These are phyloP conservation scores for Nicotiana attenuata DNA, from an alignment of 257 asterid species.

Conservation along the genomic window DNA sequence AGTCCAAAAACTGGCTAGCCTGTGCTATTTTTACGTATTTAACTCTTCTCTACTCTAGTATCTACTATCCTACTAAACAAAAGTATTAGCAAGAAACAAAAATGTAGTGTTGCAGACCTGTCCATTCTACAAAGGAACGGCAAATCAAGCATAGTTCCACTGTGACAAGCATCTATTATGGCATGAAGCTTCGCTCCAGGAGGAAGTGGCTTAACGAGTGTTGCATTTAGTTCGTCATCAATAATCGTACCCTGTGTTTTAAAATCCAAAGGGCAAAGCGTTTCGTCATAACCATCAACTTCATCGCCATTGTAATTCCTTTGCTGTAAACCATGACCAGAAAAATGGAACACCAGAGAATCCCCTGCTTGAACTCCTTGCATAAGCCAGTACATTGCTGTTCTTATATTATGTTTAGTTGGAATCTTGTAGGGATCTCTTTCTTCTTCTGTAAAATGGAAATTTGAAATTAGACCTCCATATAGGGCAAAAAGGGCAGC, in stretches of 20 bases:
- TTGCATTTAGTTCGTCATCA: conserved; percentile 78
- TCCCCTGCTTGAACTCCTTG: conserved; percentile 89
- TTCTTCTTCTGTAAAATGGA: conserved; percentile 64
- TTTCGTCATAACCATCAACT: conserved; percentile 84
- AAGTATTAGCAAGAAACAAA: neutral
- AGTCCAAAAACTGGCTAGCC: too few relatives aligned
- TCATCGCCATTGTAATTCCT: conserved; percentile 79
- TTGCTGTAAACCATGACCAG: conserved; percentile 91
- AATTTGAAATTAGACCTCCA: neutral
- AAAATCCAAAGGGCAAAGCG: conserved; percentile 77
- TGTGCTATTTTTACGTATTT: too few relatives aligned
- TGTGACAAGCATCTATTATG: conserved; percentile 87
- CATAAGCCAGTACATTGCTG: conserved; percentile 84
- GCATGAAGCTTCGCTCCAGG: conserved; percentile 90
- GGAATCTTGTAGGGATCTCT: conserved; percentile 73
- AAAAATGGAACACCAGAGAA: conserved; percentile 78
- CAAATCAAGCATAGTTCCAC: conserved; percentile 85
- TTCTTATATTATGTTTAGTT: conserved; percentile 77
- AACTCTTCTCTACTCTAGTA: too few relatives aligned
- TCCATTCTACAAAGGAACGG: conserved; percentile 88
- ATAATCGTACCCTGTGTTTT: conserved; percentile 71
- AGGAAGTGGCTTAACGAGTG: conserved; percentile 79
- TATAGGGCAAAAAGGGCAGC: too few relatives aligned
- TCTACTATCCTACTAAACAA: too few relatives aligned
- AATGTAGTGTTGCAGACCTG: conserved; percentile 38